phyloP scores from a whole-genome alignment of 768 basidiomycete genomes.

The Amyloporia xantha region DNA sequence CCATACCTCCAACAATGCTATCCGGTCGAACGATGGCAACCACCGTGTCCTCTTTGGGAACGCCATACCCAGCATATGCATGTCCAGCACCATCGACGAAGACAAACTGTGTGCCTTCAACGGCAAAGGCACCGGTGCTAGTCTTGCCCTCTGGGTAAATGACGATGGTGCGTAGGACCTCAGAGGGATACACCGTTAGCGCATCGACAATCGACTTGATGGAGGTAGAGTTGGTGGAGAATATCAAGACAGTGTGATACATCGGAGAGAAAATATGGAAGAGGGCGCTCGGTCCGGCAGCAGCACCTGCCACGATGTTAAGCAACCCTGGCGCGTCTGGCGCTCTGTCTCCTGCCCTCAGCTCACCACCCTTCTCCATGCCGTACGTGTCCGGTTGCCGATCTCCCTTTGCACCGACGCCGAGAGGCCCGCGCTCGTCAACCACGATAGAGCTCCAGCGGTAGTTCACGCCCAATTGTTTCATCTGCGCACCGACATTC shows the following conservation, averaged over 20 bases:
- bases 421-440: too few species aligned
- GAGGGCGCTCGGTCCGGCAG: neutral
- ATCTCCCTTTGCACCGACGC: too few species aligned
- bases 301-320: neutral
- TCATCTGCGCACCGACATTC: too few species aligned
- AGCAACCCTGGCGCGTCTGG: neutral
- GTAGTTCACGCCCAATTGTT: too few species aligned
- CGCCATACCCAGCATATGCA: too few species aligned
- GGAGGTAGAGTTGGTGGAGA: neutral
- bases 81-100: too few species aligned
- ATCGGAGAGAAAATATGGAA: neutral
- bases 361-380: neutral
- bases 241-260: slow-evolving; percentile 1
- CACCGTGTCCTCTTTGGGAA: too few species aligned
- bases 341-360: slow-evolving; percentile 1
- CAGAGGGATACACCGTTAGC: neutral
- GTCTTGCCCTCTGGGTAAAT: neutral
- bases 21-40: too few species aligned
- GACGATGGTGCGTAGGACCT: neutral
- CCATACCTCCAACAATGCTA: too few species aligned
- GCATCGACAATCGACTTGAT: neutral
- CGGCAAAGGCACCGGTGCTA: neutral
- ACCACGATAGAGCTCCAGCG: too few species aligned
- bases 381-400: too few species aligned
- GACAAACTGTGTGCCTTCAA: too few species aligned